A percentile compares a stretch with the other conserved stretches of the same genome.
phyloP scores from a whole-genome alignment of 257 asterid species.

The Forsythia suspensa region DNA sequence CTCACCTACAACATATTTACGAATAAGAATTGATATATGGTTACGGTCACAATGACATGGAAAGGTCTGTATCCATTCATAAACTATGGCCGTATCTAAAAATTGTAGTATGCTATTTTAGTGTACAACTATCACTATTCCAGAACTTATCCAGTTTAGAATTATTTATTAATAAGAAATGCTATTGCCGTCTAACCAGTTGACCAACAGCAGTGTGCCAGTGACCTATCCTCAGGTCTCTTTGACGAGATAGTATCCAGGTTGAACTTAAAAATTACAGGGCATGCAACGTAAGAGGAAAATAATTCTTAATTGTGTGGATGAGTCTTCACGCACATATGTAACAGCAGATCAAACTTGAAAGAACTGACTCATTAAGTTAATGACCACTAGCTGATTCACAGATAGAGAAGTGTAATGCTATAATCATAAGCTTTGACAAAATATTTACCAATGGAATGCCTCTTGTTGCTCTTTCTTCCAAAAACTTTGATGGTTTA shows the following conservation, averaged over 20 bases:
- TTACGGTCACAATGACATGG: background rate
- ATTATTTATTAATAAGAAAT: background rate
- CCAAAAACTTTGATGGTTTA: slow-evolving; percentile 77
- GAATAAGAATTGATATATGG: too few relatives aligned
- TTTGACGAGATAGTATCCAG: background rate
- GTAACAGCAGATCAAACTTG: background rate
- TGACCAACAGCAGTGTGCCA: background rate
- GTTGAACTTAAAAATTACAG: background rate
- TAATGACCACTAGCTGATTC: background rate
- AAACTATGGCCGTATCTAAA: background rate
- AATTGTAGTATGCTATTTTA: background rate
- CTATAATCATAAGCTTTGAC: slow-evolving; percentile 12
- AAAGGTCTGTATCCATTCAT: background rate
- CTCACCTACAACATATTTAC: too few relatives aligned
- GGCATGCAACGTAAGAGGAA: background rate
- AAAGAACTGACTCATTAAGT: background rate
- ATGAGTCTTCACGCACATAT: background rate
- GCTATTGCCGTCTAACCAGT: background rate
- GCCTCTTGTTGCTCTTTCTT: slow-evolving; percentile 87
- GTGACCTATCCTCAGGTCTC: background rate
- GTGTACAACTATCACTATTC: background rate
- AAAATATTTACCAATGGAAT: slow-evolving; percentile 74
- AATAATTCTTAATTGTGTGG: background rate
- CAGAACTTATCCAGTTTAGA: background rate
- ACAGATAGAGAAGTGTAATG: background rate